Base-by-base conservation (phyloP, 352 stramenopile species). In the Phytophthora capsici region DNA sequence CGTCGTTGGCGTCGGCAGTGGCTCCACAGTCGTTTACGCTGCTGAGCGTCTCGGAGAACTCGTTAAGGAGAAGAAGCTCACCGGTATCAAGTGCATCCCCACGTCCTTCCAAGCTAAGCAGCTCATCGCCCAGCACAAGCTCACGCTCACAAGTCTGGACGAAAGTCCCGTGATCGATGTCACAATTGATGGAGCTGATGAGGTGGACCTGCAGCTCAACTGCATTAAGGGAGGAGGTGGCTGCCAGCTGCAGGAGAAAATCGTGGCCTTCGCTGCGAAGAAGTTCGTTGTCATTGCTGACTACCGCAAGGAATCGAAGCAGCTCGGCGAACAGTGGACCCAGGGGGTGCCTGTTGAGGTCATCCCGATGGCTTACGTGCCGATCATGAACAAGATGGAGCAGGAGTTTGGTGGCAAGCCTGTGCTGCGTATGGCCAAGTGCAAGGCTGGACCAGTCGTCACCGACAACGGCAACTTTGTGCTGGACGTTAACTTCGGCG, bases 281-380 rank as follows among this genome's bases (percentile, higher is more conserved):
- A 98, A 97, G 65, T 99, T 99, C 62, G 98, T 99, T 61, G 94
- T 99, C 6, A 98, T 99, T 72, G 93, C 94, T 45, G 94, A 98
- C 75, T 95, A 95, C 73, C 89, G 89, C 69, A 98, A 98, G 73
- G 86, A 98, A 49, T 96, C 84, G 48, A 77, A 77, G 36, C 66
- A 82, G 45, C 80, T 98, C 17, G 94, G 94, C 32, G 74, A 96
- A 64, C 74, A 93, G 62, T 97, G 90, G 90, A 88, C 82, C 47
- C 82, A 96, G 62, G 86, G 94, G 28, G 86, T 99, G 58, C 97
- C 97, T 9, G 89, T 99, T 13, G 98, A 99, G 83, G 98, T 99
- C 57, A 86, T 97, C 12, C 97, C 97, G 7, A 99, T 99, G 78
- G 98, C 96, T 54, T 97, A 99, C 75, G 95, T 99, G 71, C 96